Evolutionary conservation across 805 yeast species (phyloP), one percentile per base, ranked within the genome.

Genomic region (Candida pini): DNA sequence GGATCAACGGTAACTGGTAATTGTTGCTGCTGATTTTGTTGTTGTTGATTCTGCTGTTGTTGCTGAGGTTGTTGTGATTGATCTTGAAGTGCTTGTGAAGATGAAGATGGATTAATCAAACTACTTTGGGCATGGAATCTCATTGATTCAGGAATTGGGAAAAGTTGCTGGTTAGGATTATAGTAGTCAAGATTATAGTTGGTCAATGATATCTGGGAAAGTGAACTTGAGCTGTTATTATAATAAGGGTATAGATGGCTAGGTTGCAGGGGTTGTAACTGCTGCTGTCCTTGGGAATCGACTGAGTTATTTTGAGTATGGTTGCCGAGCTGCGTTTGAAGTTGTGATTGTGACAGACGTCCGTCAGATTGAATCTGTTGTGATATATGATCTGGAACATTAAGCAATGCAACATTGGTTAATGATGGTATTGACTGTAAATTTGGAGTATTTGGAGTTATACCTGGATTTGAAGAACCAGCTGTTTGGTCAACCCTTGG

Each of bases 1-100:
- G 62, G 62, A 30, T 67, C 64, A 16, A 63, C 48, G 10, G 53
- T 38, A 28, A 41, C 41, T 13, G 36, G 35, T 18, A 35, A 18
- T 40, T 40, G 19, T 30, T 22, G 28, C 19, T 35, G 7, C 37
- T 33, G 8, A 27, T 31, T 9, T 36, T 34, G 13, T 32, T 41
- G 19, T 7, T 27, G 12, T 9, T 38, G 37, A 14, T 31, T 41
- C 18, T 9, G n/a, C n/a, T n/a, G n/a, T n/a, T n/a, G n/a, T n/a
- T n/a, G n/a, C n/a, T n/a, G n/a, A n/a, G n/a, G n/a, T n/a, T n/a
- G n/a, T n/a, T n/a, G n/a, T n/a, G n/a, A n/a, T n/a, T n/a, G n/a
- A n/a, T n/a, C n/a, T n/a, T n/a, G n/a, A n/a, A n/a, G n/a, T n/a
- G n/a, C n/a, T n/a, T n/a, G n/a, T n/a, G n/a, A n/a, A n/a, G n/a